Base-by-base conservation (phyloP, 371 early-diverging fungal genomes). In the Gilbertella persicaria region DNA sequence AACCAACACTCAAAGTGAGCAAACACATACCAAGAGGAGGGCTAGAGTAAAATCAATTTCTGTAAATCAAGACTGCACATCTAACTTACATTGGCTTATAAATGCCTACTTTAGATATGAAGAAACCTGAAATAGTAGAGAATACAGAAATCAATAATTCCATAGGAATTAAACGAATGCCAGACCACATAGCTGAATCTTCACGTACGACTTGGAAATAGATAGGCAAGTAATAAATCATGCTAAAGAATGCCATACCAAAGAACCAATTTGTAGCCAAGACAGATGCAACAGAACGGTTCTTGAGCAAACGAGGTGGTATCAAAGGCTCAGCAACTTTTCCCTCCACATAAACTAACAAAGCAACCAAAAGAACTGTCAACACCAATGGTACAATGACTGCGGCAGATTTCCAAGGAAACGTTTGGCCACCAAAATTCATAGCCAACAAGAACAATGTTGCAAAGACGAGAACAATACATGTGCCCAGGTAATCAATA, bases 131-230 rank as follows among this genome's bases (percentile, higher is more conserved):
- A 13, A 55, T 46, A 17, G 73, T 68, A 23, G 66, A 55, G 4
- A 53, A 57, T 2, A 55, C 25, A 47, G 59, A 21, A 53, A 71
- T 62, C 23, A 61, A 43, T 20, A 60, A 39, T 4, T 74, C 62
- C 65, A 79, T 54, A 7, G 77, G 75, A 38, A 66, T 61, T 29
- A 66, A 50, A 21, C 73, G 62, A 35, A 83, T 57, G 20, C 84
- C 85, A 6, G 78, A 78, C 66, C 71, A 71, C 45, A 76, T 84
- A 5, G 85, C 80, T 4, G 66, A 55, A 35, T 74, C 69, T 12
- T 69, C 71, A 12, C 57, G 66, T 1, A 90, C 88, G 20, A 91
- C 80, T 55, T 88, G 89, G 71, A 89, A 90, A 66, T 86, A 94
- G 14, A 90, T 69, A 14, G 94, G 93, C 1, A 88, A 53, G 35